Base-by-base conservation (phyloP, 495 filamentous ascomycete genomes). In the Poronia punctata region DNA sequence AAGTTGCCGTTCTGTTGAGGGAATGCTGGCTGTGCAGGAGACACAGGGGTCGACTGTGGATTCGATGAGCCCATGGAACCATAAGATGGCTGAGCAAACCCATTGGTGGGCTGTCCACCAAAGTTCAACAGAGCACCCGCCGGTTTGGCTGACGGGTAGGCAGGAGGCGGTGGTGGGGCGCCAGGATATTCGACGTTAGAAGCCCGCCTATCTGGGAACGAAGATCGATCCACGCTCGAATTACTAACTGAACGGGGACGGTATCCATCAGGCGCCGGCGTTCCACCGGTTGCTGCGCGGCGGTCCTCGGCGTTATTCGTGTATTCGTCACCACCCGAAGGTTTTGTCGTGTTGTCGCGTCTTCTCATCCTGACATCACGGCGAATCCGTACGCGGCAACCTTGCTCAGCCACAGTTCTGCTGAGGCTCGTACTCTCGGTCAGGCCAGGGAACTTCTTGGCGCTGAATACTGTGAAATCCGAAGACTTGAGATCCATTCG, bases 361-460 rank as follows among this genome's bases (percentile, higher is more conserved):
- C 89, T 79, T 61, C 92, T 82, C 92, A 98, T 98, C 30, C 92
- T 80, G 11, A 98, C 92, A 72, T 98, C 92, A 47, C 92, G 85
- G 45, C 92, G 78, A 53, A 98, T 98, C 18, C 92, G 83, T 28
- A 98, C 92, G 43, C 93, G 88, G 60, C 92, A 98, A 27, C 92
- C 92, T 62, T 98, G 92, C 60, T 98, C 92, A 7, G 92, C 89
- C 41, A 98, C 88, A 26, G 85, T 81, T 30, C 88, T 82, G 53
- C 90, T 96, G 24, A 97, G 70, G 4, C 73, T 67, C 0, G 92
- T 98, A 62, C 88, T 95, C 62, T 92, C 89, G 1, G 86, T 80
- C 50, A 98, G 66, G 8, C 92, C 92, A 25, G 92, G 92, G 68
- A 98, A 98, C 68, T 96, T 98, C 79, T 98, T 98, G 17, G 92